Conservation (phyloP, 2,329 filamentous ascomycete species). For the Pseudogymnoascus sp. region DNA sequence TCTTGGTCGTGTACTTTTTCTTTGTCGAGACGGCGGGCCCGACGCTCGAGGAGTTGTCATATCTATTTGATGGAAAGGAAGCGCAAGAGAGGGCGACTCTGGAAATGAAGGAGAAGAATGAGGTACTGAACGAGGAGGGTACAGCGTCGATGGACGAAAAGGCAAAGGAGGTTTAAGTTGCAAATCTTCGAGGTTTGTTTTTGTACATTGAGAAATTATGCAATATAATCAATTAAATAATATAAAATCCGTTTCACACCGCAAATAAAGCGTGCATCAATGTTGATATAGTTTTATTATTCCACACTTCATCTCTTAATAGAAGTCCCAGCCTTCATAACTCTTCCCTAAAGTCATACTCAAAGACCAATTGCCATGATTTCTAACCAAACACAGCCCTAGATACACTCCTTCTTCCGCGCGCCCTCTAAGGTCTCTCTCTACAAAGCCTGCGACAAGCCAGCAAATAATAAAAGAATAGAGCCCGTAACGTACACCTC, state of each 20-base stretch:
- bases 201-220: neutral
- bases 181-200: slow-evolving; percentile 29
- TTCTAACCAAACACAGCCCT: neutral
- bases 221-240: neutral
- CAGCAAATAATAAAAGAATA: neutral
- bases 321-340: neutral
- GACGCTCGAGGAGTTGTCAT: slow-evolving; percentile 20
- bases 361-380: neutral
- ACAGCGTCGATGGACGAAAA: neutral
- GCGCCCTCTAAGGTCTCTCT: neutral
- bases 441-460: neutral
- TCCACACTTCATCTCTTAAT: neutral
- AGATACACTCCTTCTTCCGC: neutral
- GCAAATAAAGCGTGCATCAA: neutral
- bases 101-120: slow-evolving; percentile 9
- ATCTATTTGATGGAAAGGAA: slow-evolving; percentile 10
- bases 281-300: neutral
- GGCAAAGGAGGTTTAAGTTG: neutral
- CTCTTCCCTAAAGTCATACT: neutral
- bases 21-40: slow-evolving; percentile 33
- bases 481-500: neutral
- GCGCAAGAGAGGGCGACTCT: slow-evolving; percentile 7
- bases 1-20: slow-evolving; percentile 34
- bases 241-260: neutral
- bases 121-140: neutral